Conservation (phyloP, 1,139 yeast species). For the Spencermartinsiella ligniputridi region DNA sequence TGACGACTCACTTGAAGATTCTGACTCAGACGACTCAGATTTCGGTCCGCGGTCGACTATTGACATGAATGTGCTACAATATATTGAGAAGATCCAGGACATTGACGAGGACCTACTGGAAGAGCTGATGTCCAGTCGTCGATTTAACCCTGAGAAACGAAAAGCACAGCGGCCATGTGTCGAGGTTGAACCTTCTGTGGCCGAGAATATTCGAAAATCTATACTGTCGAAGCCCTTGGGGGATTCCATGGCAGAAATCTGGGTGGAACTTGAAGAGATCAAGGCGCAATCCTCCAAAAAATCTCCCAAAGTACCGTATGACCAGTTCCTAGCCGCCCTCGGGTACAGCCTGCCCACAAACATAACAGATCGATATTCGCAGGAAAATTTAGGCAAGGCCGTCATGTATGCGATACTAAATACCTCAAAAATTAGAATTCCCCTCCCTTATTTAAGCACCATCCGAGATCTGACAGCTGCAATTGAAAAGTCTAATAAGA, state of each 20-base stretch:
- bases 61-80: background rate
- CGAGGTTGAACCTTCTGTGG: background rate
- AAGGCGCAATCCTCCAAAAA: background rate
- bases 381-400: constrained; percentile 24
- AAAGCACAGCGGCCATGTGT: background rate
- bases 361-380: constrained; percentile 23
- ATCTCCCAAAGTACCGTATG: background rate
- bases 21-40: constrained; percentile 5
- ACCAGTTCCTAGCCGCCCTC: constrained; percentile 37
- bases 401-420: constrained; percentile 32
- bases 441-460: constrained; percentile 36
- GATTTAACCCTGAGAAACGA: constrained; percentile 1
- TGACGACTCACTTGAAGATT: constrained; percentile 5
- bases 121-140: constrained; percentile 3
- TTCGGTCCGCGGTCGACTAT: background rate
- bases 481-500: constrained; percentile 52
- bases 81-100: constrained; percentile 10
- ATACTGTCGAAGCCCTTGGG: background rate
- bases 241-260: background rate
- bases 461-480: constrained; percentile 57
- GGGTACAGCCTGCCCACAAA: constrained; percentile 33
- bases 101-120: constrained; percentile 23
- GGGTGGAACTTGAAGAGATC: constrained; percentile 5
- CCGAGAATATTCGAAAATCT: background rate
- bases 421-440: constrained; percentile 26